Evolutionary conservation across 2,329 filamentous ascomycete species (phyloP).

Genomic region (Cladorrhinum sp.): DNA sequence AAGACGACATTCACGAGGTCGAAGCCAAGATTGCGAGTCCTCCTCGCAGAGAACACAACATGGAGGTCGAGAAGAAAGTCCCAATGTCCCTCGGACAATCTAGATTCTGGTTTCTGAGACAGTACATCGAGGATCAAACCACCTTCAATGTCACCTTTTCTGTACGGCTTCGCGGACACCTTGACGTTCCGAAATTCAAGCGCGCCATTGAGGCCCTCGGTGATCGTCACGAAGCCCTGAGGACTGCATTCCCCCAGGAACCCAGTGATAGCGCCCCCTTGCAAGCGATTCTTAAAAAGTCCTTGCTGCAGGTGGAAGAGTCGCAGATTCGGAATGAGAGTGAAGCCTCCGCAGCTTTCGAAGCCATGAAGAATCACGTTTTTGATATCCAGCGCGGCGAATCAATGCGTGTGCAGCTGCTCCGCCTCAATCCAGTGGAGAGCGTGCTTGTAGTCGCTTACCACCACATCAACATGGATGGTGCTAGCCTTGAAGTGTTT

Average conservation of each 20-base stretch:
- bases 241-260: slow-evolving; percentile 31
- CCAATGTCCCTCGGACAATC: slow-evolving; percentile 41
- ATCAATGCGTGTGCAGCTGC: not conserved
- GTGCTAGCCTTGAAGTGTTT: slow-evolving; percentile 42
- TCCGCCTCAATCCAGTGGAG: not conserved
- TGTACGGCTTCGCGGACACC: slow-evolving; percentile 32
- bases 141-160: slow-evolving; percentile 38
- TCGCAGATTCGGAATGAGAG: not conserved
- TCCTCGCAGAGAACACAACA: not conserved
- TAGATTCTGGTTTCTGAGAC: slow-evolving; percentile 40
- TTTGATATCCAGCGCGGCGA: not conserved
- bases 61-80: not conserved
- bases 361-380: not conserved
- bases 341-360: not conserved
- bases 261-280: slow-evolving; percentile 16
- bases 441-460: not conserved
- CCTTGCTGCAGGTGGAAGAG: not conserved
- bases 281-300: slow-evolving; percentile 9
- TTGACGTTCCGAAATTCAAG: slow-evolving; percentile 32
- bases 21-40: not conserved
- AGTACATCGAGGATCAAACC: slow-evolving; percentile 35
- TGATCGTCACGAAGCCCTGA: slow-evolving; percentile 34
- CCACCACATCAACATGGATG: slow-evolving; percentile 43
- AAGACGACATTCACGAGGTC: not conserved
- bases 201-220: slow-evolving; percentile 34